Conservation (phyloP, 192 early-diverging fungal species). For the Mortierella alpina region DNA sequence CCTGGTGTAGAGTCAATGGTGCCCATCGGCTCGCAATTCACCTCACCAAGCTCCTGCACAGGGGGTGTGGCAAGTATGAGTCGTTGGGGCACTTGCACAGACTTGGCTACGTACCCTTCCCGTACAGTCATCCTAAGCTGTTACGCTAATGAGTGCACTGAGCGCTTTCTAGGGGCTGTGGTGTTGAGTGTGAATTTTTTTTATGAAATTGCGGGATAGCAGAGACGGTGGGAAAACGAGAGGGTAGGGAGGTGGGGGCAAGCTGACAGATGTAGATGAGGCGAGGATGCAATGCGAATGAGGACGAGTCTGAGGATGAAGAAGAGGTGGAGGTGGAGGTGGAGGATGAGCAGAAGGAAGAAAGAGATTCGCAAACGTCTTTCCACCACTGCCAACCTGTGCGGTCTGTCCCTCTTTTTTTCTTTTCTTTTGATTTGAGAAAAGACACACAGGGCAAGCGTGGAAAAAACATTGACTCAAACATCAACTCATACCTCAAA, state of each 20-base stretch:
- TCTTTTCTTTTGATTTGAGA: too few relatives aligned
- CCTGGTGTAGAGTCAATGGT: too few relatives aligned
- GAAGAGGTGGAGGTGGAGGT: not conserved
- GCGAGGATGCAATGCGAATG: not conserved
- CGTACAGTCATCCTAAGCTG: conserved; percentile 23
- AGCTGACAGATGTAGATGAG: not conserved
- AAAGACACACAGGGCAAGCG: not conserved
- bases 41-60: too few relatives aligned
- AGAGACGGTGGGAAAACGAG: not conserved
- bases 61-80: too few relatives aligned
- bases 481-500: not conserved
- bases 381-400: too few relatives aligned
- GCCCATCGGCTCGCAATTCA: too few relatives aligned
- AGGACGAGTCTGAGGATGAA: not conserved
- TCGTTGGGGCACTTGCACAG: too few relatives aligned
- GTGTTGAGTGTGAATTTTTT: too few relatives aligned
- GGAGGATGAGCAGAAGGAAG: not conserved
- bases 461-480: not conserved
- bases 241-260: not conserved
- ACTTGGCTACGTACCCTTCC: conserved; percentile 30
- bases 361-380: too few relatives aligned
- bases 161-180: too few relatives aligned
- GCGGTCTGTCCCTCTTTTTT: too few relatives aligned
- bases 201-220: not conserved
- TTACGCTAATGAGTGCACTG: too few relatives aligned